Base-by-base conservation (phyloP, 2,329 filamentous ascomycete species). In the Fusarium tupiense region DNA sequence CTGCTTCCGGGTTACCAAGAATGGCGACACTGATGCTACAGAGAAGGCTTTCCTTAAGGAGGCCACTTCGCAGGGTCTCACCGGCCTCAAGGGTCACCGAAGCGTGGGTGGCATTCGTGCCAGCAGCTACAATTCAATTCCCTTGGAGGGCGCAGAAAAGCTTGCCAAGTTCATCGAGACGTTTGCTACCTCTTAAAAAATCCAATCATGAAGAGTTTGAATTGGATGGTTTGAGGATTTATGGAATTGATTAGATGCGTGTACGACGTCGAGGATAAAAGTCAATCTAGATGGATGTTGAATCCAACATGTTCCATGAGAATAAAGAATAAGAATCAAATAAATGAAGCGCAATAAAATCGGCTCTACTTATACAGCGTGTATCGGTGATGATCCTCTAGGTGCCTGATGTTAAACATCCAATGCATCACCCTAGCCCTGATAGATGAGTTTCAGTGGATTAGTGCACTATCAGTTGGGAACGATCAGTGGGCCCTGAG, bases 81-180 rank as follows among this genome's bases (percentile, higher is more conserved):
- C 91, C 33, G 96, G 95, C 2, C 85, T 98, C 49, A 98, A 97
- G 85, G 96, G 96, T 0, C 96, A 98, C 82, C 89, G 96, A 70
- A 93, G 89, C 68, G 92, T 98, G 8, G 69, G 73, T 14, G 74
- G 76, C 13, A 95, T 98, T 70, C 90, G 96, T 20, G 92, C 92
- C 26, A 93, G 90, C 82, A 98, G 96, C 81, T 98, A 98, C 85
- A 98, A 98, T 84, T 93, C 94, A 5, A 91, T 98, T 47, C 83
- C 92, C 0, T 80, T 92, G 0, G 88, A 90, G 46, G 91, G 90
- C 1, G 91, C 90, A 1, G 86, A 93, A 83, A 92, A 92, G 82
- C 85, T 95, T 52, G 91, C 89, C 53, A 82, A 84, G 35, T 94
- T 93, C 72, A 87, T 95, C 60, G 79, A 84, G 17, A 79, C 82